Base-by-base conservation (phyloP, 2,329 filamentous ascomycete species). In the Bisporella sp. region DNA sequence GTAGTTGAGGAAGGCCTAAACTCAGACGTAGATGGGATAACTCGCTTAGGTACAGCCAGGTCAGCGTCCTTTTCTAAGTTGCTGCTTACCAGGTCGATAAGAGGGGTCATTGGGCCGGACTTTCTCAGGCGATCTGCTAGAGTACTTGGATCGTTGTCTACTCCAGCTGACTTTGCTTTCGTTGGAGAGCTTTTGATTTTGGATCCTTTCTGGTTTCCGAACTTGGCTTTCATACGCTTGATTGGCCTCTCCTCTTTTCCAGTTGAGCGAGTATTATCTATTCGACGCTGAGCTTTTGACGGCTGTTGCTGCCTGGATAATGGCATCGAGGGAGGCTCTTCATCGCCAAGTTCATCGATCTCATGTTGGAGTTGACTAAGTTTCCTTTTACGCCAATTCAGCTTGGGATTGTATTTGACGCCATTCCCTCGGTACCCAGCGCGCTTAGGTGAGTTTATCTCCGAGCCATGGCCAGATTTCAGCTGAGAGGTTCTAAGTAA, bases 401-500 rank as follows among this genome's bases (percentile, higher is more conserved):
- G 33, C 31, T 35, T 29, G 28, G 53, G 53, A 12, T 7, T 28
- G n/a, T 28, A 8, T 11, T 12, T 12, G 13, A 42, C 13, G 7
- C 41, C 40, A 2, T 48, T 50, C 5, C 54, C 51, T 50, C 59
- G 53, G 5, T 50, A 54, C 30, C 58, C 59, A 12, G 59, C 43
- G 11, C 47, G 51, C 4, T 51, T 41, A 4, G 54, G 45, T 7
- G 46, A 46, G 6, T 50, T 28, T 7, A 13, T 7, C 8, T 28
- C 41, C 8, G 53, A 32, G 8, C 49, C 49, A 7, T 45, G 37
- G 8, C 50, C 51, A 5, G 42, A 43, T 37, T 51, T 56, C 30
- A 54, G 50, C 12, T 42, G 46, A 4, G 62, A 58, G 9, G 54
- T 57, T 5, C 61, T 40, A 5, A 60, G 41, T 11, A 60, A 35